Evolutionary conservation across 805 yeast genomes (phyloP), one percentile per base, ranked within the genome.

Genomic region (Candida anglica): DNA sequence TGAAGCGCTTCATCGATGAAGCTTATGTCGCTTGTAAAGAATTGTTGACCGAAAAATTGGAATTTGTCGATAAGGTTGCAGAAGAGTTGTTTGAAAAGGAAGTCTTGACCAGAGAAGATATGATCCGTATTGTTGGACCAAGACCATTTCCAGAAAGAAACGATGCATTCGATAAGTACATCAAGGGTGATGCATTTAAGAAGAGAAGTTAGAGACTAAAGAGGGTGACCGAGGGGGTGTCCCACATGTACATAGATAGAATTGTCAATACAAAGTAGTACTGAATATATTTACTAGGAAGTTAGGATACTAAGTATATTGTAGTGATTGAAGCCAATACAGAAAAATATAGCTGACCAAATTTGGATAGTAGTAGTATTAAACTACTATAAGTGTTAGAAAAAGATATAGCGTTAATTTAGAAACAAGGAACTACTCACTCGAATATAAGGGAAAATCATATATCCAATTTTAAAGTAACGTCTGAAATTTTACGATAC

Each of bases 141-240:
- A 71, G 94, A 48, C 89, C 89, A 25, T 84, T 79, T 68, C 76
- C 79, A 11, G 86, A 83, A 52, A 72, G 77, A 53, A 84, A 84
- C 50, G 94, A 84, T 52, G 95, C 95, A 1, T 88, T 89, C 60
- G 95, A 87, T 58, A 86, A 86, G 56, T 89, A 89, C 51, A 64
- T 89, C 40, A 85, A 75, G 47, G 68, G 67, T 5, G 70, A 65
- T 45, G 67, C 71, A 7, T 61, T 61, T 46, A 63, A 60, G 44
- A 11, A 23, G 13, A 23, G n/a, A 23, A 5, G 26, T 6, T 23
- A 14, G 13, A 23, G 21, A 32, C 16, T 20, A 26, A 23, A 32
- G 16, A 27, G 17, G 9, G 15, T 22, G 30, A 30, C 13, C 14
- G 15, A 9, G 11, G 27, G 10, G 15, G 15, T 24, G 14, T 11